A percentile compares a stretch with the other conserved stretches of the same genome.
Conservation (phyloP, 805 yeast species). For the Starmerella potacharoeniae region DNA sequence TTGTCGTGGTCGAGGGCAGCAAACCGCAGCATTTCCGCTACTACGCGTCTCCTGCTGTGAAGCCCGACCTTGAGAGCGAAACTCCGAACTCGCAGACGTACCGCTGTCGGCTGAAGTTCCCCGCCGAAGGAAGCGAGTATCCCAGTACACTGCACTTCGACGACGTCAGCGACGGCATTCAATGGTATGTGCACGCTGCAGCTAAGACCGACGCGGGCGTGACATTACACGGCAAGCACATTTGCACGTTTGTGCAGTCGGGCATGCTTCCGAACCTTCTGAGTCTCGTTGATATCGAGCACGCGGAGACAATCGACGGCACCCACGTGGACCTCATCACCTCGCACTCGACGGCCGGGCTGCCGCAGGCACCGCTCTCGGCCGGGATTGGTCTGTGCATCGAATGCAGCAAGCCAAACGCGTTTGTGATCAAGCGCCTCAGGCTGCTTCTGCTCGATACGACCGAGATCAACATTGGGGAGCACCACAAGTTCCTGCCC, state of each 20-base stretch:
- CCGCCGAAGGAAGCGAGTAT: not conserved
- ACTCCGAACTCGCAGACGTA: not conserved
- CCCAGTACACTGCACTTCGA: slow-evolving; percentile 10
- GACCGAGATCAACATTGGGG: not conserved
- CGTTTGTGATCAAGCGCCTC: slow-evolving; percentile 6
- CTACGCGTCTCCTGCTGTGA: not conserved
- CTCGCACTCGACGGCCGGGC: slow-evolving; percentile 15
- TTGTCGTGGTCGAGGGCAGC: not conserved
- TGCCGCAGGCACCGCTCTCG: slow-evolving; percentile 13
- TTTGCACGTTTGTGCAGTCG: slow-evolving; percentile 4
- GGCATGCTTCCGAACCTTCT: slow-evolving; percentile 9
- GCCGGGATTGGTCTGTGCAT: slow-evolving; percentile 12
- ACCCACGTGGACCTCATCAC: slow-evolving; percentile 3
- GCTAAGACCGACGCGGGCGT: not conserved
- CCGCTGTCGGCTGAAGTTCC: slow-evolving; percentile 9
- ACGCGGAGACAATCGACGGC: slow-evolving; percentile 6
- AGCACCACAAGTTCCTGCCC: not conserved
- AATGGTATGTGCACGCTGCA: slow-evolving; percentile 11
- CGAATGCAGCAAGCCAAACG: not conserved
- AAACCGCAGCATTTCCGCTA: not conserved
- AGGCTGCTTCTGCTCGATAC: slow-evolving; percentile 8
- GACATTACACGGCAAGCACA: not conserved
- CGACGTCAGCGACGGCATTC: not conserved
- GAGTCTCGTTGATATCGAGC: slow-evolving; percentile 11
- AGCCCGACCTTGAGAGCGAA: not conserved